Evolutionary conservation across 1,284 basidiomycete genomes (phyloP).

Genomic region (Moesziomyces antarcticus): DNA sequence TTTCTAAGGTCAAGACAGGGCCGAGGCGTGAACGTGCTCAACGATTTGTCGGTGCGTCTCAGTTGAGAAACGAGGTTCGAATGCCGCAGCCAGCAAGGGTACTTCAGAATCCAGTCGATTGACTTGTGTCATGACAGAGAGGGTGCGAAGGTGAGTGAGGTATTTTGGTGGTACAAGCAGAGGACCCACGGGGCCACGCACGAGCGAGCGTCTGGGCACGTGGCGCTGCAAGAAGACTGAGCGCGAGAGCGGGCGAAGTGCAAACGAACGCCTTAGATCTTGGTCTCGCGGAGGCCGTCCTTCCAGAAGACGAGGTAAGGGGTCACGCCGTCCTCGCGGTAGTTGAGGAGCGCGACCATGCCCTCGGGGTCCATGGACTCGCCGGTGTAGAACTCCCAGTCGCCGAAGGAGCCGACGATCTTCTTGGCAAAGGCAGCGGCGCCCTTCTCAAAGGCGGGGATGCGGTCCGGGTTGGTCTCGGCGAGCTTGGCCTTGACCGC

Average conservation of each 20-base stretch:
- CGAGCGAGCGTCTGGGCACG: neutral
- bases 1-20: too few species aligned
- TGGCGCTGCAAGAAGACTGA: neutral
- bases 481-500: constrained; percentile 74
- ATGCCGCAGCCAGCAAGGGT: too few species aligned
- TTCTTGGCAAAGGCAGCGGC: constrained; percentile 75
- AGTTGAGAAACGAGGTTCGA: too few species aligned
- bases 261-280: constrained; percentile 55
- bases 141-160: too few species aligned
- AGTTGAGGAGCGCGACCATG: constrained; percentile 68
- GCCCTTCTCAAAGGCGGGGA: constrained; percentile 84
- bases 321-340: constrained; percentile 73
- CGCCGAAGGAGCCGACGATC: constrained; percentile 87
- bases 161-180: neutral
- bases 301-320: constrained; percentile 74
- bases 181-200: neutral
- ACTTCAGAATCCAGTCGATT: too few species aligned
- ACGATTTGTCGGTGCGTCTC: too few species aligned
- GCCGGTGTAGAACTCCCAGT: constrained; percentile 89
- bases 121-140: too few species aligned
- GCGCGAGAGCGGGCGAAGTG: too few species aligned
- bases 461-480: constrained; percentile 75
- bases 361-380: constrained; percentile 72
- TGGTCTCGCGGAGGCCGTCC: constrained; percentile 66
- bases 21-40: too few species aligned